Base-by-base conservation (phyloP, 2,329 filamentous ascomycete genomes). In the Pseudonectria foliicola region DNA sequence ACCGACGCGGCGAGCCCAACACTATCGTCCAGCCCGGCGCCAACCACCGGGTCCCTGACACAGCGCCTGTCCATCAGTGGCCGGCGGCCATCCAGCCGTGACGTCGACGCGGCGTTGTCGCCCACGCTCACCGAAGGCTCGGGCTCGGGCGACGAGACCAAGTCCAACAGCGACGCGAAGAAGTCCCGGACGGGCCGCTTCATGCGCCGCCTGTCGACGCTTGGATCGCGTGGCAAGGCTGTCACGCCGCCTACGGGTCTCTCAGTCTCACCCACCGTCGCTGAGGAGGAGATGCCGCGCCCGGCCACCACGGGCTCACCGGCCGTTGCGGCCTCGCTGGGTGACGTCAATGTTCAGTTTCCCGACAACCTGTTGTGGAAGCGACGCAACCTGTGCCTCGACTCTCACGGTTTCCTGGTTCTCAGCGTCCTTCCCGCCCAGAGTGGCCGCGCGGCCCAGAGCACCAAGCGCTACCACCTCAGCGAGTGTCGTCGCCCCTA, bases 301-400 rank as follows among this genome's bases (percentile, higher is more conserved):
- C 53, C 56, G 6, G 53, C 46, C 18, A 57, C 53, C 13, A 60
- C 53, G 3, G 54, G 50, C 8, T 47, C 52, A 13, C 52, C 63
- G 0, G 61, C 59, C 31, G 64, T 79, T 34, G 70, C 81, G 16
- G 70, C 85, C 4, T 80, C 82, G 42, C 74, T 94, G 59, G 87
- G 89, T 31, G 86, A 95, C 53, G 82, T 98, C 44, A 96, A 98
- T 52, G 85, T 96, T 10, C 92, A 98, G 57, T 95, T 98, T 57
- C 92, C 92, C 0, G 90, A 96, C 56, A 94, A 87, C 35, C 71
- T 98, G 30, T 72, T 98, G 10, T 98, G 92, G 92, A 98, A 96
- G 67, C 83, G 90, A 35, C 80, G 92, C 40, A 88, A 82, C 52
- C 80, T 95, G 62, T 82, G 82, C 45, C 77, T 98, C 37, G 89